These are phyloP conservation scores for Larix kaempferi DNA, from an alignment of 75 land plant species.

Conservation along the genomic window DNA sequence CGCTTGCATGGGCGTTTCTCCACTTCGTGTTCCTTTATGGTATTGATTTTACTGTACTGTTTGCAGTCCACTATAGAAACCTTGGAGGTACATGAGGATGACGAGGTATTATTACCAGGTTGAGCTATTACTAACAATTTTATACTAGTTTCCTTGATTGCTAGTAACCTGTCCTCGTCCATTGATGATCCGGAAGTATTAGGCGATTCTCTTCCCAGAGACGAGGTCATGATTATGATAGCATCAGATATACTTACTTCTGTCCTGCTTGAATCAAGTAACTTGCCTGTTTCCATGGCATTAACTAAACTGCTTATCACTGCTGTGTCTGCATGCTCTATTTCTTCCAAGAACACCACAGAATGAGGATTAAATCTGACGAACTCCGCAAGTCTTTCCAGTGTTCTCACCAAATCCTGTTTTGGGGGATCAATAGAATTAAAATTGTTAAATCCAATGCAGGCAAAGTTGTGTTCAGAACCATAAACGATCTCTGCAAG, in stretches of 20 bases:
- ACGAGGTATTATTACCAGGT: too few relatives aligned
- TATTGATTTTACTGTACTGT: neutral
- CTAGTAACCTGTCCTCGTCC: neutral
- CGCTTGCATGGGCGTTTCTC: too few relatives aligned
- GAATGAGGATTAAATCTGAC: constrained; percentile 28
- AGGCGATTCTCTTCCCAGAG: constrained; percentile 13
- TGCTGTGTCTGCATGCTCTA: constrained; percentile 49
- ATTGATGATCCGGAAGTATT: neutral
- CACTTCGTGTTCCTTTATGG: too few relatives aligned
- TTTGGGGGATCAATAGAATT: constrained; percentile 4
- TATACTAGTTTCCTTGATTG: too few relatives aligned
- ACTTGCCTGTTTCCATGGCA: constrained; percentile 32
- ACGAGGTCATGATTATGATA: constrained; percentile 55
- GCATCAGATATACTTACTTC: constrained; percentile 27
- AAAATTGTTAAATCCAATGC: constrained; percentile 21
- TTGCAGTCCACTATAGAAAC: neutral
- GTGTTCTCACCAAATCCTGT: neutral
- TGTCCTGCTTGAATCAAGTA: constrained; percentile 31
- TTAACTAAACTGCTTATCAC: constrained; percentile 26
- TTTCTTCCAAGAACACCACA: constrained; percentile 56
- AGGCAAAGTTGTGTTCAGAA: constrained; percentile 37
- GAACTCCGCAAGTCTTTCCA: constrained; percentile 55
- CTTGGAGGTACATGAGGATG: neutral
- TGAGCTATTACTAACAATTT: too few relatives aligned
- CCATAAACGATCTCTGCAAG: constrained; percentile 60